A percentile compares a stretch with the other conserved stretches of the same genome.
These are phyloP conservation scores for Caloboletus firmus DNA, from an alignment of 1,284 basidiomycete genomes.

Conservation along the genomic window DNA sequence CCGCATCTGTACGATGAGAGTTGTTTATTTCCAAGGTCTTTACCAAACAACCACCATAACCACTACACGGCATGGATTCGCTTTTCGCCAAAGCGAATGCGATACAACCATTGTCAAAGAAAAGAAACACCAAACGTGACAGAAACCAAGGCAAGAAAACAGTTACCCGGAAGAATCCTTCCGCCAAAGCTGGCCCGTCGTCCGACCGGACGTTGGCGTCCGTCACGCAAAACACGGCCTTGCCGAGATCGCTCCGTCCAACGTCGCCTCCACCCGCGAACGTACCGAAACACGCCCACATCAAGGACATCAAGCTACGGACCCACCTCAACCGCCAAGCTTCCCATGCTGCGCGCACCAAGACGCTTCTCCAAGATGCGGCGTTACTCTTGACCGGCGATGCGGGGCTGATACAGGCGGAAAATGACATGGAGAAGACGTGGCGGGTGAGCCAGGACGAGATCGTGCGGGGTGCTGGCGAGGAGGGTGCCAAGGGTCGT, in stretches of 20 bases:
- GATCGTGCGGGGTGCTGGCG: conserved; percentile 68
- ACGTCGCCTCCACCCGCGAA: conserved; percentile 44
- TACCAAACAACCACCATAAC: conserved; percentile 13
- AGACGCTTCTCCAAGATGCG: conserved; percentile 62
- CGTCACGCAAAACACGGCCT: conserved; percentile 52
- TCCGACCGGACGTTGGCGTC: conserved; percentile 60
- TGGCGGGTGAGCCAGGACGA: conserved; percentile 87
- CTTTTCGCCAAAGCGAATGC: conserved; percentile 72
- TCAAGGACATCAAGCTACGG: conserved; percentile 76
- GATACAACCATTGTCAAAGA: conserved; percentile 48
- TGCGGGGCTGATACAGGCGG: conserved; percentile 68
- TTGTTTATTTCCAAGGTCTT: conserved; percentile 19
- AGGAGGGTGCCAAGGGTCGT: conserved; percentile 72
- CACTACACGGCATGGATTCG: conserved; percentile 54
- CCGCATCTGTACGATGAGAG: too few species aligned
- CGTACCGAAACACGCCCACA: conserved; percentile 54
- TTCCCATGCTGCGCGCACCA: conserved; percentile 54
- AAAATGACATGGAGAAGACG: conserved; percentile 82
- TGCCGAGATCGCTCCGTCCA: conserved; percentile 62
- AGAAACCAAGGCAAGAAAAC: conserved; percentile 23
- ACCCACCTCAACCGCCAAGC: conserved; percentile 65
- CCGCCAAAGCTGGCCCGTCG: conserved; percentile 18
- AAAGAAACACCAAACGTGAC: conserved; percentile 31
- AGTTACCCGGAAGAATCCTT: conserved; percentile 3
- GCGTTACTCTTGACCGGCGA: conserved; percentile 64